Evolutionary conservation across 805 yeast species (phyloP), one percentile per base, ranked within the genome.

Genomic region (Spencermartinsiella europaea): DNA sequence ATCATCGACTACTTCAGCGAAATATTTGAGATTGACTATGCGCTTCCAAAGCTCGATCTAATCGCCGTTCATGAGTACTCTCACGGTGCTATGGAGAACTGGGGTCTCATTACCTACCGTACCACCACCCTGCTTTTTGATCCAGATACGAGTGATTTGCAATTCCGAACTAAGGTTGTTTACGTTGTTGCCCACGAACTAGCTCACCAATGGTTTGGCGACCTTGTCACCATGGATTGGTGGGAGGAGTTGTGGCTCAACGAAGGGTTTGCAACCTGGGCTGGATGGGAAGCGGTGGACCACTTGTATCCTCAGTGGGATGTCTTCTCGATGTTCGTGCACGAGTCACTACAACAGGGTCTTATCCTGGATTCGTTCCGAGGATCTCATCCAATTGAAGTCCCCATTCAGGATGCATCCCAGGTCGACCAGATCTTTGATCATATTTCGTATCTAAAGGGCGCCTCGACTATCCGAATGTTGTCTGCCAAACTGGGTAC

Each of bases 191-290:
- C 83, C 70, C 95, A 85, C 69, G 95, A 85, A 69, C 75, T 85
- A 69, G 93, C 95, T 42, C 95, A 85, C 66, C 95, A 85, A 71
- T 85, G 95, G 95, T 85, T 85, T 59, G 95, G 95, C 62, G 83
- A 85, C 66, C 73, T 85, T 67, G 95, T 85, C 50, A 85, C 95
- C 45, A 85, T 85, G 95, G 90, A 85, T 61, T 85, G 87, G 83
- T 85, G 95, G 95, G 87, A 84, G 66, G 91, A 87, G 54, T 75
- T 85, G 59, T 85, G 93, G 91, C 75, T 85, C 58, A 85, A 85
- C 63, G 95, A 85, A 70, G 91, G 93, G 39, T 86, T 85, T 57
- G 95, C 95, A 41, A 85, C 95, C 45, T 85, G 91, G 87, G 84
- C 83, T 83, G 85, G 91, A 3, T 85, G 91, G 89, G 82, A 78